Evolutionary conservation across 345 rosid species (phyloP), one percentile per base, ranked within the genome.

Genomic region (Populus alba): DNA sequence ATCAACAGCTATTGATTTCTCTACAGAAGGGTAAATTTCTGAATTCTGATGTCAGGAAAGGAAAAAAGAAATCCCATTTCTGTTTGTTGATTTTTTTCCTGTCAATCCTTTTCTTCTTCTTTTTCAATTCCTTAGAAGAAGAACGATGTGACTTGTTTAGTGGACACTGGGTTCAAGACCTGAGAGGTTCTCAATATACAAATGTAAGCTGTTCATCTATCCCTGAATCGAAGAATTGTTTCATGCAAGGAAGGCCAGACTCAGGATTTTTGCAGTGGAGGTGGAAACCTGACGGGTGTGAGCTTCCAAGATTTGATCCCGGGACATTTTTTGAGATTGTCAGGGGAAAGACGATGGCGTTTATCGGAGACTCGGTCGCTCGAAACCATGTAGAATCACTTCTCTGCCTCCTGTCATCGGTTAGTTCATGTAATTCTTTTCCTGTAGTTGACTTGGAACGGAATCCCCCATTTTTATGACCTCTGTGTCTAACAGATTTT

Each of bases 351-450:
- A 91, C 90, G 63, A 71, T 95, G 87, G 94, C 85, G 27, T 95
- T 93, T 49, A 67, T 91, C n/a, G 99, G 99, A 61, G 99, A 94
- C 73, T 93, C 97, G 11, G 98, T 95, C 16, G 94, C 98, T 8
- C 87, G 93, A 68, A 95, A 95, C 83, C 98, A 95, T 38, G 79
- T 93, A 87, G 97, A 94, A 70, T 95, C 97, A 4, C 94, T 95
- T 25, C 90, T 92, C 10, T 95, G 98, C 69, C 91, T 93, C 70
- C 78, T 95, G 75, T 94, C 97, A 25, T 81, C 81, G 94, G 98
- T 93, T 55, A 5, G 77, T 63, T 18, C 15, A 8, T 41, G 15
- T 15, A 47, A 13, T 47, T 15, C 16, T 47, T 43, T 47, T 5
- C 7, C 18, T 16, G 17, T 15, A 47, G 53, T 47, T 15, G 25